Base-by-base conservation (phyloP, 2,329 filamentous ascomycete genomes). In the Pseudogymnoascus sp. region DNA sequence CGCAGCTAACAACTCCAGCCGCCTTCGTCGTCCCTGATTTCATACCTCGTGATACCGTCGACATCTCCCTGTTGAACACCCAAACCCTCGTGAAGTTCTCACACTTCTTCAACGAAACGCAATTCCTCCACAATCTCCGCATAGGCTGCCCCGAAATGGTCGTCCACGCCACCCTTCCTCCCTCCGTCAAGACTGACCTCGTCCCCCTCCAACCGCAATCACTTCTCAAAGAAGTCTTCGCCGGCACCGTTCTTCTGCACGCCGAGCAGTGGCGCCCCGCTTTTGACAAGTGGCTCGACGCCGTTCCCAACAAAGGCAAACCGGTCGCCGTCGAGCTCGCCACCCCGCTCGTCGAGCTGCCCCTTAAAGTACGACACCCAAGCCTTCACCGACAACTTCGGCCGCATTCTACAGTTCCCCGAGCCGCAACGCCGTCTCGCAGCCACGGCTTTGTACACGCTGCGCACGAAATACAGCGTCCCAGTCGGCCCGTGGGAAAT, bases 11-110 rank as follows among this genome's bases (percentile, higher is more conserved):
- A 41, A 41, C 40, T 41, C 9, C 21, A 41, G 40, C 40, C 8
- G 40, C 40, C 60, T 63, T 79, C 37, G 69, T 79, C 61, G 66
- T 77, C 8, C 76, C 77, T 16, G 61, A 69, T 49, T 68, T 69
- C 40, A 52, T 60, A 14, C 43, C 63, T 31, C 66, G 66, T 38
- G 23, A 23, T 14, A 59, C 55, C 9, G 59, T 31, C 16, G 62
- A 64, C 4, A 43, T 66, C 21, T 61, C 25, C 8, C 60, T 61
- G 7, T 43, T 64, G 2, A 60, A 62, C 7, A 63, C n/a, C 9
- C 60, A 55, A 12, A 49, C 60, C 1, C 58, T 60, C 37, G 52
- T 65, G 7, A 63, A 64, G 12, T 70, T 71, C 58, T 61, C 62
- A 9, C 63, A 69, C 55, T 62, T 69, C 7, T 70, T 71, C 62